Conservation (phyloP, 768 basidiomycete species). For the Lepiota venenata region DNA sequence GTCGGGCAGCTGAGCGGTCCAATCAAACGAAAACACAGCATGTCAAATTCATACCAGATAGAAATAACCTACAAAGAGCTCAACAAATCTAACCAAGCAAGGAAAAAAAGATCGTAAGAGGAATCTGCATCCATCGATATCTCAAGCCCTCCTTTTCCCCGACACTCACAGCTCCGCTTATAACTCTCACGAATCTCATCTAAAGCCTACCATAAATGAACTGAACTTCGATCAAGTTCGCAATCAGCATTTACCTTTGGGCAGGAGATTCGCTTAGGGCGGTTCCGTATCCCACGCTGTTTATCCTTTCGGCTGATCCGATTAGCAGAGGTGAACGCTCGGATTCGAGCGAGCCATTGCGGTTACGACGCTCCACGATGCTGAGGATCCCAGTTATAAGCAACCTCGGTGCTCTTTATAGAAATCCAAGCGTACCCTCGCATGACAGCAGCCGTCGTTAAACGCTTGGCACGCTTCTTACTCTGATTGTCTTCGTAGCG, state of each 20-base stretch:
- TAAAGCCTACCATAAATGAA: no score
- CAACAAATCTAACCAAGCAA: no score
- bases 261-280: not conserved
- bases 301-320: not conserved
- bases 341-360: not conserved
- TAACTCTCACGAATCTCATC: no score
- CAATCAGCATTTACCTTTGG: not conserved
- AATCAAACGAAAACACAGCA: no score
- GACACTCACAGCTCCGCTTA: no score
- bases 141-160: no score
- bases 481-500: slow-evolving; percentile 84
- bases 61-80: no score
- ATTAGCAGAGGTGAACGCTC: not conserved
- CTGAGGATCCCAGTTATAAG: slow-evolving; percentile 21
- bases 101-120: no score
- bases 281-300: not conserved
- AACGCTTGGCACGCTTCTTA: slow-evolving; percentile 68
- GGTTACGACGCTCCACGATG: slow-evolving; percentile 45
- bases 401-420: not conserved
- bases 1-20: no score
- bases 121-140: no score
- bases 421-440: slow-evolving; percentile 49
- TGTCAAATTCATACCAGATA: no score
- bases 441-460: slow-evolving; percentile 76
- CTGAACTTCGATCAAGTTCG: no score